Conservation (phyloP, 2,329 filamentous ascomycete genomes). For the Chrysoporthe deuterocubensis region DNA sequence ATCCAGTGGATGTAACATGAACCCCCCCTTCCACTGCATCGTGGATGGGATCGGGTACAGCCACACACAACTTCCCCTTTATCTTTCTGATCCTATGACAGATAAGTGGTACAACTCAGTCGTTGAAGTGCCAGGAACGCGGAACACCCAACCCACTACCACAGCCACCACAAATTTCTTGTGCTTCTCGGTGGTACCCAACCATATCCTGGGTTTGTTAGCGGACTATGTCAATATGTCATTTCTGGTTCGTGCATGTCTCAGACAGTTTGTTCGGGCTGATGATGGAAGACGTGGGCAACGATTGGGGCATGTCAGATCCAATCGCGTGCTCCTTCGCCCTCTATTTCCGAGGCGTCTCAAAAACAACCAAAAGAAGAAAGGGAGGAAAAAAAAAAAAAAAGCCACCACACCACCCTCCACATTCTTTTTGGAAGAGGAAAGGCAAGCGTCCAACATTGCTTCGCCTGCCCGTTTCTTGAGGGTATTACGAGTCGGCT, state of each 20-base stretch:
- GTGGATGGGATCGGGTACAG: conserved; percentile 9
- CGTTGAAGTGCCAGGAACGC: background rate
- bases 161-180: background rate
- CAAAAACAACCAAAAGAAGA: too few relatives aligned
- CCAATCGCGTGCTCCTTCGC: background rate
- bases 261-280: background rate
- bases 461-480: too few relatives aligned
- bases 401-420: too few relatives aligned
- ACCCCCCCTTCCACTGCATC: conserved; percentile 7
- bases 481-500: too few relatives aligned
- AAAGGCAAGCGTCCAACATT: too few relatives aligned
- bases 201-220: background rate
- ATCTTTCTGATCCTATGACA: background rate
- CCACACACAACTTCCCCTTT: background rate
- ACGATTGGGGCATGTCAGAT: background rate
- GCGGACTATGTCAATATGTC: background rate
- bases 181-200: background rate
- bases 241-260: conserved; percentile 8
- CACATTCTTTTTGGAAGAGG: background rate
- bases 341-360: background rate
- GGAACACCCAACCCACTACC: conserved; percentile 13
- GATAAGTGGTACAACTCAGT: background rate
- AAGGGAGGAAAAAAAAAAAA: too few relatives aligned
- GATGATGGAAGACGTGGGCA: background rate
- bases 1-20: conserved; percentile 19